Base-by-base conservation (phyloP, 1,284 basidiomycete genomes). In the Takashimella koratensis region DNA sequence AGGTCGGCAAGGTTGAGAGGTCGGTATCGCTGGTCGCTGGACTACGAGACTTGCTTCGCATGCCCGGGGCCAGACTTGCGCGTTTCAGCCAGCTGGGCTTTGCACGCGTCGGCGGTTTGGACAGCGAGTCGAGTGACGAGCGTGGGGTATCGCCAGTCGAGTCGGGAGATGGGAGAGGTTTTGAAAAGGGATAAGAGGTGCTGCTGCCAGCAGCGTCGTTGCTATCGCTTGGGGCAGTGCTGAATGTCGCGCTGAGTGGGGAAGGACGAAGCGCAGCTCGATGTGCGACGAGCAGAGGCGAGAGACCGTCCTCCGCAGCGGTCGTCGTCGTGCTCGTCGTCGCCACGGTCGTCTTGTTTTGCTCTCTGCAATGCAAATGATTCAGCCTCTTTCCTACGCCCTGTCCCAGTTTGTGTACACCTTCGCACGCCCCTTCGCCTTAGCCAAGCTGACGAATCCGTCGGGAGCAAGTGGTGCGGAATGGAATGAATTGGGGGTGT, bases 41-140 rank as follows among this genome's bases (percentile, higher is more conserved):
- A 0, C 62, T 66, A 23, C 63, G 64, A 13, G 69, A 68, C 45
- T 71, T 74, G 16, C 62, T 53, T 6, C 71, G 59, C 23, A 68
- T 50, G 4, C 57, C 58, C 13, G 63, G 64, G 12, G 63, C 63
- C 40, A 66, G 65, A 43, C 62, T 66, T 0, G 69, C 69, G 11
- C 72, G 60, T 54, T 64, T 59, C 5, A 73, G 57, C 72, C 72
- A 74, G 11, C 60, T 65, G 4, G 70, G 67, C 54, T 73, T 73
- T 13, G 63, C 52, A 30, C 64, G 62, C 3, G 66, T 53, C 3
- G 57, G 26, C 1, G 70, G 65, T 51, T 65, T 70, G 13, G 49
- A 20, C 21, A 47, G 42, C 2, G 43, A 26, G 25, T 66, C 61
- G 12, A 58, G 16, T 4, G 65, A 66, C n/a, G 68, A 64, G n/a